These are phyloP conservation scores for Aspergillus japonicus DNA, from an alignment of 2,329 filamentous ascomycete species.

Conservation along the genomic window DNA sequence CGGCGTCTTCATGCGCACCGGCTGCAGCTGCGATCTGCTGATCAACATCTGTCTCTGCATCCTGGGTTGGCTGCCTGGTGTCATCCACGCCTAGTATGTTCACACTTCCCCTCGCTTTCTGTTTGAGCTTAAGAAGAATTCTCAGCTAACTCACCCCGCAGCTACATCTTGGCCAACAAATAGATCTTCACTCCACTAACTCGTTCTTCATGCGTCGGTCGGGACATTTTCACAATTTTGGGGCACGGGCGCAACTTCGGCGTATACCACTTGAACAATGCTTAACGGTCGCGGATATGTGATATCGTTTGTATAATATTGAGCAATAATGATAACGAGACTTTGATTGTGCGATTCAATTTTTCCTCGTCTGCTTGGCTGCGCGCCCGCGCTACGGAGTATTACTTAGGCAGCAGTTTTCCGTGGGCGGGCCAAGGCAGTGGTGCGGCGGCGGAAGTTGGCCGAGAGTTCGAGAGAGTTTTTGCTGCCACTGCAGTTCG, in stretches of 20 bases:
- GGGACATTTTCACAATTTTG: background rate
- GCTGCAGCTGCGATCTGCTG: constrained; percentile 5
- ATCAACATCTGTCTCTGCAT: constrained; percentile 9
- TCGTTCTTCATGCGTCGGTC: background rate
- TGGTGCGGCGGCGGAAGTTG: background rate
- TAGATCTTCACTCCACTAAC: background rate
- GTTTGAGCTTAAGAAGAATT: background rate
- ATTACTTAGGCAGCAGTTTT: background rate
- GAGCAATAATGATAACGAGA: background rate
- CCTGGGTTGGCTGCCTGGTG: constrained; percentile 4
- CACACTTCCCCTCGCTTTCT: background rate
- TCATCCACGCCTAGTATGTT: constrained; percentile 7
- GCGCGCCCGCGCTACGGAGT: background rate
- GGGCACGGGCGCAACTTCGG: constrained; percentile 1
- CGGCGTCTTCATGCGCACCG: constrained; percentile 6
- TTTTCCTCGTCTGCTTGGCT: background rate
- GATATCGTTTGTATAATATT: background rate
- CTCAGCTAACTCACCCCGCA: background rate
- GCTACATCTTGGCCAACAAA: constrained; percentile 8
- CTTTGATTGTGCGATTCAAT: background rate
- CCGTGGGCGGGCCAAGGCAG: background rate
- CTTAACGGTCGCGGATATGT: background rate
- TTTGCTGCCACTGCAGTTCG: too few relatives aligned
- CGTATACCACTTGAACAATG: background rate
- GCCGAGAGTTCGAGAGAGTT: background rate